Evolutionary conservation across 2,329 filamentous ascomycete genomes (phyloP).

Genomic region (Pseudogymnoascus sp.): DNA sequence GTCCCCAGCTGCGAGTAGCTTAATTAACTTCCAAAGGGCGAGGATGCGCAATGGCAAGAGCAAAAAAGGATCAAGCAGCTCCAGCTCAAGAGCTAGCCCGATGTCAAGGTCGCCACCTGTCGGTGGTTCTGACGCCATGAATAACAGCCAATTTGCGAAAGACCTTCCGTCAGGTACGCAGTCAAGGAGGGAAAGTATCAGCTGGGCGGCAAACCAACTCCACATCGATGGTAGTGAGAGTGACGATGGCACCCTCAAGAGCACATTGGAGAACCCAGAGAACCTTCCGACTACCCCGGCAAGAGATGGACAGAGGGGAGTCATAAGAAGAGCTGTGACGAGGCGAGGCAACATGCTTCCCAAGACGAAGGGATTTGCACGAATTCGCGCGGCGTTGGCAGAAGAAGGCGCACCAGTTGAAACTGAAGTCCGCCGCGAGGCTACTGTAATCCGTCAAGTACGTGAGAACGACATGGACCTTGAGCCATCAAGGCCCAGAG

Average conservation of each 20-base stretch:
- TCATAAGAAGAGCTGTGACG: slow-evolving; percentile 76
- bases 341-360: slow-evolving; percentile 87
- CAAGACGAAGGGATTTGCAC: slow-evolving; percentile 91
- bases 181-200: slow-evolving; percentile 77
- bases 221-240: slow-evolving; percentile 77
- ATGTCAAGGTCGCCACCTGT: slow-evolving; percentile 72
- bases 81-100: slow-evolving; percentile 59
- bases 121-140: slow-evolving; percentile 25
- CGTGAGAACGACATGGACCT: slow-evolving; percentile 74
- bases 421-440: slow-evolving; percentile 80
- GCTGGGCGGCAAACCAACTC: slow-evolving; percentile 80
- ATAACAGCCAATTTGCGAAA: slow-evolving; percentile 43
- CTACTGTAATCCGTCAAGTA: slow-evolving; percentile 91
- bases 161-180: slow-evolving; percentile 41
- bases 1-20: slow-evolving; percentile 64
- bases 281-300: slow-evolving; percentile 35
- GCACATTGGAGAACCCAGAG: slow-evolving; percentile 31
- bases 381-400: slow-evolving; percentile 79
- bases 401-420: slow-evolving; percentile 87
- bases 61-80: slow-evolving; percentile 61
- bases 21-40: slow-evolving; percentile 68
- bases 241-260: slow-evolving; percentile 54
- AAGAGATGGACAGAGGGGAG: slow-evolving; percentile 57
- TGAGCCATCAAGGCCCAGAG: slow-evolving; percentile 35
- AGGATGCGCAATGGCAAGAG: slow-evolving; percentile 52